Percentiles rank a stretch among this genome's conserved stretches.
These are phyloP conservation scores for Deinandra increscens DNA, from an alignment of 129 eudicot species.

Conservation along the genomic window DNA sequence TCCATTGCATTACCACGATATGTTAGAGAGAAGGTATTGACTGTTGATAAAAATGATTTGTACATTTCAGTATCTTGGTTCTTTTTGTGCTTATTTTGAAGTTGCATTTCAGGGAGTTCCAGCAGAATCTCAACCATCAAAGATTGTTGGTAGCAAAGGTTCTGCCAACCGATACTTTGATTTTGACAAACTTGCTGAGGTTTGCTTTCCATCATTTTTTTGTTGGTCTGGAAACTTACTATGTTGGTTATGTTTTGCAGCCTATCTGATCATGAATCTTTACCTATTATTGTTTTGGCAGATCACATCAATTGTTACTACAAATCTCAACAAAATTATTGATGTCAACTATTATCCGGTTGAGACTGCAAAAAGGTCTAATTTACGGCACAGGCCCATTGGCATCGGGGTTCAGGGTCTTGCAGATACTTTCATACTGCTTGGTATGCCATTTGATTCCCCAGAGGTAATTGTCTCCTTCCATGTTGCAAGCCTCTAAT, in stretches of 20 bases:
- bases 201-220: neutral
- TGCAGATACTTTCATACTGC: conserved; percentile 90
- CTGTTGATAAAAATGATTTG: neutral
- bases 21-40: conserved; percentile 79
- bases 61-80: neutral
- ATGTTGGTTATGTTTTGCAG: neutral
- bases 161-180: conserved; percentile 82
- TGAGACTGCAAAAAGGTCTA: conserved; percentile 85
- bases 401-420: conserved; percentile 99
- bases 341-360: conserved; percentile 84
- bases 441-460: conserved; percentile 95
- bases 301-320: conserved; percentile 67
- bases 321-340: conserved; percentile 80
- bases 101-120: conserved; percentile 65
- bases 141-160: conserved; percentile 86
- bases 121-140: conserved; percentile 83
- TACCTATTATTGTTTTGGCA: conserved; percentile 30
- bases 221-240: neutral
- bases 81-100: neutral
- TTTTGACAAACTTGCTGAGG: conserved; percentile 92
- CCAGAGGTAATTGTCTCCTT: conserved; percentile 55
- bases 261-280: neutral
- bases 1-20: conserved; percentile 91
- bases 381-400: conserved; percentile 77
- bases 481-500: neutral